Conservation (phyloP, 225 moss, liverwort and hornwort species). For the Anthoceros angustus region DNA sequence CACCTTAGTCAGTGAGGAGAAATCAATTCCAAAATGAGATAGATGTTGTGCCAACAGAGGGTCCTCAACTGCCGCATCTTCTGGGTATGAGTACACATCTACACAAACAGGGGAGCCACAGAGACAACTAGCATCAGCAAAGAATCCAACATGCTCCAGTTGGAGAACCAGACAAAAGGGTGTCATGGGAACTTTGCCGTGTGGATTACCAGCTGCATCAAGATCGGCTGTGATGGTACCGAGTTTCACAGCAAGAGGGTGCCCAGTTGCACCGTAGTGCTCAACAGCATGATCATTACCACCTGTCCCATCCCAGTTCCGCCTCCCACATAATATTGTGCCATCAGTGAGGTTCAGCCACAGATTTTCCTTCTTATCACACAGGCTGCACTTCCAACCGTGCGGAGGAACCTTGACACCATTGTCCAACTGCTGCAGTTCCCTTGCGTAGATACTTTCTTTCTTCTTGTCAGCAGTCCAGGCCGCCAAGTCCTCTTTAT, state of each 20-base stretch:
- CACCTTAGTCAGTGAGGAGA: conserved; percentile 83
- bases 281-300: conserved; percentile 94
- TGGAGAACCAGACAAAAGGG: not conserved
- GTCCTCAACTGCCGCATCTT: conserved; percentile 92
- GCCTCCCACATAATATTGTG: conserved; percentile 72
- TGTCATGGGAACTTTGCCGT: not conserved
- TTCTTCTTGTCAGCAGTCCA: conserved; percentile 96
- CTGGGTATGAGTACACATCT: conserved; percentile 97
- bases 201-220: conserved; percentile 49
- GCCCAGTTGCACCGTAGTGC: conserved; percentile 60
- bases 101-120: conserved; percentile 6
- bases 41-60: conserved; percentile 83
- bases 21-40: conserved; percentile 96
- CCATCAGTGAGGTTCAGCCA: conserved; percentile 99
- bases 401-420: conserved; percentile 73
- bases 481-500: conserved; percentile 84
- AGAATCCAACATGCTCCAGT: not conserved
- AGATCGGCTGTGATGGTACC: conserved; percentile 95
- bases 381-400: conserved; percentile 88
- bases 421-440: conserved; percentile 73
- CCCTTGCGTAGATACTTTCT: conserved; percentile 53
- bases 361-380: conserved; percentile 80
- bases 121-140: not conserved
- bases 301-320: conserved; percentile 96
- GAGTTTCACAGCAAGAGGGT: conserved; percentile 82